A percentile compares a stretch with the other conserved stretches of the same genome.
These are phyloP conservation scores for Saccharomyces hybrid DNA, from an alignment of 1,139 yeast species.

Conservation along the genomic window DNA sequence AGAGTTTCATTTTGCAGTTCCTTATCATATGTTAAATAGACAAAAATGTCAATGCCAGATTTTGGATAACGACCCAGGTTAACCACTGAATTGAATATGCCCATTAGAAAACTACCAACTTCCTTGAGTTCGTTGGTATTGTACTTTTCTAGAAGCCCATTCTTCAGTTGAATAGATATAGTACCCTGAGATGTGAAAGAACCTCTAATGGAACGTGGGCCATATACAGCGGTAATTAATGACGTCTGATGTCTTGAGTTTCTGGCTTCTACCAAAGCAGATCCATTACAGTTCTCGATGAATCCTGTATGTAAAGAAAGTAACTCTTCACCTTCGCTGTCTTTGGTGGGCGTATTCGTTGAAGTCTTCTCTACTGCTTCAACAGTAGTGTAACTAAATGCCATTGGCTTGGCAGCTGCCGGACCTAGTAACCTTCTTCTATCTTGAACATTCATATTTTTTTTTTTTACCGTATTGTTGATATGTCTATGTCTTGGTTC, in stretches of 20 bases:
- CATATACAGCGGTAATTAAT: constrained; percentile 68
- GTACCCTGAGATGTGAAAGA: constrained; percentile 64
- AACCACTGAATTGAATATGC: constrained; percentile 37
- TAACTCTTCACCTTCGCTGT: constrained; percentile 12
- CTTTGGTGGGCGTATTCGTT: background rate
- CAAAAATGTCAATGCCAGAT: constrained; percentile 72
- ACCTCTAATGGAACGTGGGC: constrained; percentile 82
- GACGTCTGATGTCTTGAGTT: constrained; percentile 38
- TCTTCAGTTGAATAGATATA: constrained; percentile 58
- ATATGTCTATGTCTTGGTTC: background rate
- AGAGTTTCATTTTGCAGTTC: constrained; percentile 12
- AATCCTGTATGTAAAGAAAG: constrained; percentile 47
- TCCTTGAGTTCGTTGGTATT: constrained; percentile 31
- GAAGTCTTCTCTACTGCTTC: constrained; percentile 5
- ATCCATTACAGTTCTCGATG: constrained; percentile 73
- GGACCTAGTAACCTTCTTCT: constrained; percentile 73
- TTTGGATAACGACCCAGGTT: constrained; percentile 75
- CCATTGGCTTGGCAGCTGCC: constrained; percentile 46
- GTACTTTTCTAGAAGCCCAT: constrained; percentile 31
- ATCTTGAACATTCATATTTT: constrained; percentile 42
- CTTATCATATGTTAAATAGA: constrained; percentile 40
- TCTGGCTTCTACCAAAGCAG: constrained; percentile 58
- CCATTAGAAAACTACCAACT: constrained; percentile 31
- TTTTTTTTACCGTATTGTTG: background rate
- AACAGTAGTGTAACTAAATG: constrained; percentile 30